These are phyloP conservation scores for Ampelomyces quisqualis DNA, from an alignment of 2,329 filamentous ascomycete genomes.

Conservation along the genomic window DNA sequence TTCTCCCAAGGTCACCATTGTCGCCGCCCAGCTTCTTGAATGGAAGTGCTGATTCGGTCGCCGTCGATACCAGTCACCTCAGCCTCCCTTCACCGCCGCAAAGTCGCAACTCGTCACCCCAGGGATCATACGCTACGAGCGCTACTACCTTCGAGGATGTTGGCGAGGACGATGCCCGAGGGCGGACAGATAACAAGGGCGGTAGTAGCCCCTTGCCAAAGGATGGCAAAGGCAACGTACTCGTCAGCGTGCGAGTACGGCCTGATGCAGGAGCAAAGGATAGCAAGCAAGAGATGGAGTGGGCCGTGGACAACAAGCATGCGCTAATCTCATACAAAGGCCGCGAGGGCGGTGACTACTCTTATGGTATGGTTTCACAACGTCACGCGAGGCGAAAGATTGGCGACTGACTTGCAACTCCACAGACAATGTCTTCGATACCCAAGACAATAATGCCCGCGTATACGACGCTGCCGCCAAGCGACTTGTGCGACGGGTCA, in stretches of 20 bases:
- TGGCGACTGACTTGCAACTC: slow-evolving; percentile 16
- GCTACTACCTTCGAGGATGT: slow-evolving; percentile 85
- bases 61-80: slow-evolving; percentile 65
- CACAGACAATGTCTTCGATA: slow-evolving; percentile 91
- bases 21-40: slow-evolving; percentile 72
- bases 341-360: slow-evolving; percentile 82
- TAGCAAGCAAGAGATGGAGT: slow-evolving; percentile 73
- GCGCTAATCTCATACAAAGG: slow-evolving; percentile 81
- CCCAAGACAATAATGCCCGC: slow-evolving; percentile 88
- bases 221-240: slow-evolving; percentile 88
- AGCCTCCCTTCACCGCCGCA: slow-evolving; percentile 80
- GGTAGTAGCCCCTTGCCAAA: slow-evolving; percentile 43
- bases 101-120: slow-evolving; percentile 86
- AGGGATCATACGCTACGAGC: slow-evolving; percentile 86
- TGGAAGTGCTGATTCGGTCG: slow-evolving; percentile 74
- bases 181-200: slow-evolving; percentile 45
- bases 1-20: slow-evolving; percentile 47
- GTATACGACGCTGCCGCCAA: slow-evolving; percentile 96
- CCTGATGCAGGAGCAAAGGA: slow-evolving; percentile 71
- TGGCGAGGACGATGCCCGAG: slow-evolving; percentile 61
- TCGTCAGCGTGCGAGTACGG: slow-evolving; percentile 91
- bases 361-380: slow-evolving; percentile 68
- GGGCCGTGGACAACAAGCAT: slow-evolving; percentile 84
- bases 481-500: slow-evolving; percentile 88
- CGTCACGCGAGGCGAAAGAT: slow-evolving; percentile 9